Evolutionary conservation across 2,329 filamentous ascomycete species (phyloP).

Genomic region (Orbilia oligospora): DNA sequence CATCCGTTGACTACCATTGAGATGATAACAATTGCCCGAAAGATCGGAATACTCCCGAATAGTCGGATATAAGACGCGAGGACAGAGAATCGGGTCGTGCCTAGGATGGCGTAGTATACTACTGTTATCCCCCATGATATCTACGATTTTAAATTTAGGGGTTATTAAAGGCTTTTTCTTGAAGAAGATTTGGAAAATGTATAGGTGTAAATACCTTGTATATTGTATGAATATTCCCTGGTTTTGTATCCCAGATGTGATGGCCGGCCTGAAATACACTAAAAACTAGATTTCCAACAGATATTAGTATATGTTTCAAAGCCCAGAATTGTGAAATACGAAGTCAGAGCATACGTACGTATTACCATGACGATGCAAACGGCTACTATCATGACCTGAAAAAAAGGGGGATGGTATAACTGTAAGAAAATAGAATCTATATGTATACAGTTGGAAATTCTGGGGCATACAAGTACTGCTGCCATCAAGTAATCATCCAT

Average conservation of each 20-base stretch:
- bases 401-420: not conserved
- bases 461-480: conserved; percentile 57
- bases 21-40: conserved; percentile 30
- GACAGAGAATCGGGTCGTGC: conserved; percentile 61
- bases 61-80: conserved; percentile 62
- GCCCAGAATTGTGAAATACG: not conserved
- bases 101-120: conserved; percentile 56
- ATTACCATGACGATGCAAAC: conserved; percentile 15
- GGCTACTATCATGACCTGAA: conserved; percentile 24
- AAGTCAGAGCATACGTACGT: conserved; percentile 25
- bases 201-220: conserved; percentile 41
- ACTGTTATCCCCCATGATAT: conserved; percentile 27
- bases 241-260: conserved; percentile 45
- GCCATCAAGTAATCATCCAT: conserved; percentile 64
- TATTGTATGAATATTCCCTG: conserved; percentile 3
- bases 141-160: conserved; percentile 18
- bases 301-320: not conserved
- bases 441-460: not conserved
- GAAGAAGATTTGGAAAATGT: no score
- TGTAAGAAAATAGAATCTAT: not conserved
- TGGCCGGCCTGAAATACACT: conserved; percentile 24
- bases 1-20: conserved; percentile 41
- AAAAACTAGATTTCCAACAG: conserved; percentile 4
- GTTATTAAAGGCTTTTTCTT: no score
- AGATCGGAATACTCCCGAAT: conserved; percentile 49